Conservation (phyloP, 2,329 filamentous ascomycete species). For the Diplodia sapinea region DNA sequence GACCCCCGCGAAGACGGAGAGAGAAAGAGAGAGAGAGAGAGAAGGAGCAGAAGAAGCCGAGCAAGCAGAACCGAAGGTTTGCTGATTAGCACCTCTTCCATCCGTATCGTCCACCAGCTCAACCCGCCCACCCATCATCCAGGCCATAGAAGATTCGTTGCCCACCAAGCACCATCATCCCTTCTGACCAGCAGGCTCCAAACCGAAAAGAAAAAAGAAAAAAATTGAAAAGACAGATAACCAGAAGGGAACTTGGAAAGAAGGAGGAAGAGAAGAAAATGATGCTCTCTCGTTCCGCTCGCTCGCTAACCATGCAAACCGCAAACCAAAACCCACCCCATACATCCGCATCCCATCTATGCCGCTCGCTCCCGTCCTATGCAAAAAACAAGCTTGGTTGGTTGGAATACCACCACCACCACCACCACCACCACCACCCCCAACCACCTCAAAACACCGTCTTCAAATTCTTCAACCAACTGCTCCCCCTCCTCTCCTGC, state of each 20-base stretch:
- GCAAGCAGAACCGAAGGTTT: not conserved
- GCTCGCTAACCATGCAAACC: constrained; percentile 4
- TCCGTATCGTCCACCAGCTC: not conserved
- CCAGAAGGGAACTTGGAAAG: not conserved
- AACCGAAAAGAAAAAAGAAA: not conserved
- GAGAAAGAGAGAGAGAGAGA: not conserved
- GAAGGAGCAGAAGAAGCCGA: not conserved
- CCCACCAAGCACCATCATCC: not conserved
- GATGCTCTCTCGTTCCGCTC: not conserved
- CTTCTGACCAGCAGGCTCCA: not conserved
- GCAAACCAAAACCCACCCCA: not conserved
- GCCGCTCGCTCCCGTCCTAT: not conserved
- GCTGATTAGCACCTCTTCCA: not conserved
- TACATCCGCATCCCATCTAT: not conserved
- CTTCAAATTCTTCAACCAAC: constrained; percentile 32
- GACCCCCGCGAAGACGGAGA: not conserved
- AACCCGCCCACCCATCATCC: not conserved
- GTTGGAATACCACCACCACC: not conserved
- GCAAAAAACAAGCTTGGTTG: not conserved
- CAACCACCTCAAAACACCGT: constrained; percentile 9
- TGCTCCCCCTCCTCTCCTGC: constrained; percentile 24
- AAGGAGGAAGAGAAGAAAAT: not conserved
- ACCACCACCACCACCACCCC: not conserved
- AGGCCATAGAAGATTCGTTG: not conserved
- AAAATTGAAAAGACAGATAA: not conserved